These are phyloP conservation scores for Aspergillus costaricaensis DNA, from an alignment of 2,329 filamentous ascomycete genomes.

Conservation along the genomic window DNA sequence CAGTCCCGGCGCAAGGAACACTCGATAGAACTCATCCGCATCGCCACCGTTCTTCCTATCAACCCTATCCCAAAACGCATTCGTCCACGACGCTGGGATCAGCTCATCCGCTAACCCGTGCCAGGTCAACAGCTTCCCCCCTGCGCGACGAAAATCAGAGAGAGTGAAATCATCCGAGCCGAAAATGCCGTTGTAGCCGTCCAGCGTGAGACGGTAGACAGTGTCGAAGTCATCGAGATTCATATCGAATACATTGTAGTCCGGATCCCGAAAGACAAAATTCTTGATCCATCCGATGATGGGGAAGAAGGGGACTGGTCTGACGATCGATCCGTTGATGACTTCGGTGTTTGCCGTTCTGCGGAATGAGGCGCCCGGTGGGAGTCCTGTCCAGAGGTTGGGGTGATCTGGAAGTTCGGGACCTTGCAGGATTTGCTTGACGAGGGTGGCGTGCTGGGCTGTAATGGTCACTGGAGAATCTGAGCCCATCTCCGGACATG, in stretches of 20 bases:
- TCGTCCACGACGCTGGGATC: background rate
- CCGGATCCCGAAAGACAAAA: background rate
- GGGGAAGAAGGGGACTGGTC: slow-evolving; percentile 1
- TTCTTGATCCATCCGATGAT: slow-evolving; percentile 4
- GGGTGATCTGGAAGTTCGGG: background rate
- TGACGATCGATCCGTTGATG: background rate
- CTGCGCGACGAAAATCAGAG: background rate
- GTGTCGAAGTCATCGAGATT: background rate
- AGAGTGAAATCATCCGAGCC: background rate
- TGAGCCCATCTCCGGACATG: background rate
- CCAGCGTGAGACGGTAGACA: background rate
- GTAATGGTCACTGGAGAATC: background rate
- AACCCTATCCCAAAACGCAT: background rate
- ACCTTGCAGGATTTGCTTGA: slow-evolving; percentile 8
- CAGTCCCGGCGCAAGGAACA: slow-evolving; percentile 55
- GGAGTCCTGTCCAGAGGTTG: slow-evolving; percentile 8
- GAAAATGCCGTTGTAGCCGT: background rate
- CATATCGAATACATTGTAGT: background rate
- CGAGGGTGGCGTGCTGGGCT: background rate
- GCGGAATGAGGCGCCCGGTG: slow-evolving; percentile 8
- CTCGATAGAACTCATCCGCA: slow-evolving; percentile 53
- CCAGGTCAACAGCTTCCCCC: slow-evolving; percentile 15
- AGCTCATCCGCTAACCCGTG: slow-evolving; percentile 10
- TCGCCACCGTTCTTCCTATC: background rate
- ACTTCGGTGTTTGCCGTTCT: slow-evolving; percentile 1